Evolutionary conservation across 2,329 filamentous ascomycete species (phyloP).

Genomic region (Harringtonia aguacate): DNA sequence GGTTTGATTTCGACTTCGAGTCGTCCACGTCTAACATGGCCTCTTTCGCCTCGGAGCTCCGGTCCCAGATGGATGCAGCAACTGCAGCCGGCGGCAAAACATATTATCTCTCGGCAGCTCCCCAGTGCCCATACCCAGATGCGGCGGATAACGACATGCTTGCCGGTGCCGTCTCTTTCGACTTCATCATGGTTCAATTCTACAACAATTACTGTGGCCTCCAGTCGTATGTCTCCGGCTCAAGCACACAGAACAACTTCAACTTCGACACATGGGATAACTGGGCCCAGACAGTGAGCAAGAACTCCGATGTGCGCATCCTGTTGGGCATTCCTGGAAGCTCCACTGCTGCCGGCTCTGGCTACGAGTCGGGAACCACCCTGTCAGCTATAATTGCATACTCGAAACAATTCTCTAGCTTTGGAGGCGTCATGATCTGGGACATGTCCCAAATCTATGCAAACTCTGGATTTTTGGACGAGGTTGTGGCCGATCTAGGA

Average conservation of each 20-base stretch:
- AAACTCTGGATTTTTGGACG: constrained; percentile 45
- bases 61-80: constrained; percentile 41
- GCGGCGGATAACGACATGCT: constrained; percentile 46
- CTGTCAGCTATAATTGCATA: constrained; percentile 42
- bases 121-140: constrained; percentile 59
- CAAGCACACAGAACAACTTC: constrained; percentile 38
- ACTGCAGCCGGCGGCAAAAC: constrained; percentile 33
- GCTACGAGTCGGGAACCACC: constrained; percentile 38
- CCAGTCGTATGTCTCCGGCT: constrained; percentile 34
- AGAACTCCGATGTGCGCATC: constrained; percentile 50
- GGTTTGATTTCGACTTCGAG: constrained; percentile 72
- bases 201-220: constrained; percentile 60
- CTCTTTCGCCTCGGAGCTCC: constrained; percentile 48
- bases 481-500: constrained; percentile 23
- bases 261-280: constrained; percentile 55
- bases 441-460: constrained; percentile 50
- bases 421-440: constrained; percentile 62
- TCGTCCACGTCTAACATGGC: constrained; percentile 46
- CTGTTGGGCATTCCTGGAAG: constrained; percentile 50
- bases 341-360: constrained; percentile 36
- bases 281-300: constrained; percentile 48
- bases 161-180: constrained; percentile 40
- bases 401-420: constrained; percentile 43
- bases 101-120: constrained; percentile 54
- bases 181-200: constrained; percentile 55